phyloP scores from a whole-genome alignment of 2,329 filamentous ascomycete species.

The Chalaropsis ovoidea region DNA sequence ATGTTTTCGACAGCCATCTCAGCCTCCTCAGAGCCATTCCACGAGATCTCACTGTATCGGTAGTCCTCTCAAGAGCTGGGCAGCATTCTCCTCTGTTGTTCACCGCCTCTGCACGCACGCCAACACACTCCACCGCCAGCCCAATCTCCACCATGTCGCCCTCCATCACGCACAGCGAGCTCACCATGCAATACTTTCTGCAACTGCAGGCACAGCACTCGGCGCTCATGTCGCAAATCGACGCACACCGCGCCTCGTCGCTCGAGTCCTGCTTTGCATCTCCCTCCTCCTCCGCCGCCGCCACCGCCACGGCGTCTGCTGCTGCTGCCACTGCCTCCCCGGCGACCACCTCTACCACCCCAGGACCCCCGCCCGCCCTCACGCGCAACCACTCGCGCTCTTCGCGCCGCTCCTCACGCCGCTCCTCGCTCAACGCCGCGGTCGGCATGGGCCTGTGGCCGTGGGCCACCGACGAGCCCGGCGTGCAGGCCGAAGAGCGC shows the following conservation, averaged over 20 bases:
- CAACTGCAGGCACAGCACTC: slow-evolving; percentile 46
- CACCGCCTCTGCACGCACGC: not conserved
- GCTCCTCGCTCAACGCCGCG: slow-evolving; percentile 16
- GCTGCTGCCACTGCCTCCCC: slow-evolving; percentile 27
- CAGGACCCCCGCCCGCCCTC: slow-evolving; percentile 37
- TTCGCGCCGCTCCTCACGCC: slow-evolving; percentile 13
- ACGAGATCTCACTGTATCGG: not conserved
- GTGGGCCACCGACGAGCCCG: slow-evolving; percentile 33
- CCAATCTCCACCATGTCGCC: slow-evolving; percentile 17
- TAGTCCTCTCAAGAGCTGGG: not conserved
- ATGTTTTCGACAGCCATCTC: slow-evolving; percentile 16
- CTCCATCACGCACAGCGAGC: slow-evolving; percentile 33
- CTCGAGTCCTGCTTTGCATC: not conserved
- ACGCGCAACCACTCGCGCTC: not conserved
- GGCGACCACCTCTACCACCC: slow-evolving; percentile 47
- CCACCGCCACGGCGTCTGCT: not conserved
- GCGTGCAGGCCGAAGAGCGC: slow-evolving; percentile 38
- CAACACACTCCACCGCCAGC: slow-evolving; percentile 8
- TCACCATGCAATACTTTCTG: slow-evolving; percentile 46
- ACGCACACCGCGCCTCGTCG: slow-evolving; percentile 31
- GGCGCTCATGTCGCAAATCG: slow-evolving; percentile 42
- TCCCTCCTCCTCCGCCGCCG: not conserved
- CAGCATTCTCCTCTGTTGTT: not conserved
- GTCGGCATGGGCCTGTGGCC: slow-evolving; percentile 14
- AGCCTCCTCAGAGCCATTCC: slow-evolving; percentile 4